phyloP scores from a whole-genome alignment of 106 monocot species.

The Posidonia australis region DNA sequence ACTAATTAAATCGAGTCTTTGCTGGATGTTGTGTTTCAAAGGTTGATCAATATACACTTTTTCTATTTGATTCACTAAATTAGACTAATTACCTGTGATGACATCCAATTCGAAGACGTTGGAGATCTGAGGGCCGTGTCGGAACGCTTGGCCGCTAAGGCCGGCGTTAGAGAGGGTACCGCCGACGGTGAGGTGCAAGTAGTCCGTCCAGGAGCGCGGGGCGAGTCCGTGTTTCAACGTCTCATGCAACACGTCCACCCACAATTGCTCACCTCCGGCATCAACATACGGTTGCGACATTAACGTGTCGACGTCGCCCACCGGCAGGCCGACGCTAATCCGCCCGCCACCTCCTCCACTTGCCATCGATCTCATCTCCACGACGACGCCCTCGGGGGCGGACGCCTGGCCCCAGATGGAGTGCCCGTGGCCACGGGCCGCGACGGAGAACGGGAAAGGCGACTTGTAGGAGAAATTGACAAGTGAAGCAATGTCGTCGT shows the following conservation, averaged over 20 bases:
- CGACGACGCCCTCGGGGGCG: conserved; percentile 30
- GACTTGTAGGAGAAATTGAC: conserved; percentile 27
- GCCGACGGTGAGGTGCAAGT: conserved; percentile 37
- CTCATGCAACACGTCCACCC: conserved; percentile 33
- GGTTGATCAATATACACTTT: background rate
- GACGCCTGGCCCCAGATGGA: conserved; percentile 45
- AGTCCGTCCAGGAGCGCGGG: conserved; percentile 42
- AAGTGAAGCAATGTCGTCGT: conserved; percentile 26
- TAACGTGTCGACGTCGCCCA: background rate
- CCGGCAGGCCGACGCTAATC: conserved; percentile 5
- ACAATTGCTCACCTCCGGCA: conserved; percentile 39
- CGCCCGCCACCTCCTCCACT: background rate
- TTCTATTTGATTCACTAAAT: background rate
- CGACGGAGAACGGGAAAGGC: conserved; percentile 26
- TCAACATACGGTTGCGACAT: conserved; percentile 15
- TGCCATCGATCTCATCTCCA: conserved; percentile 24
- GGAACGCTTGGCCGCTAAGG: conserved; percentile 38
- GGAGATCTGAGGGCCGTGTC: conserved; percentile 37
- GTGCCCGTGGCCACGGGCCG: conserved; percentile 56
- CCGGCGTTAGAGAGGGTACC: conserved; percentile 40
- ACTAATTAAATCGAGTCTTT: background rate
- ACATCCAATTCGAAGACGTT: conserved; percentile 39
- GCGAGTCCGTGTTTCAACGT: conserved; percentile 31
- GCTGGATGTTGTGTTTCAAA: background rate
- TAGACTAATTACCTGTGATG: conserved; percentile 22